Base-by-base conservation (phyloP, 192 early-diverging fungal species). In the Dimargaris cristalligena region DNA sequence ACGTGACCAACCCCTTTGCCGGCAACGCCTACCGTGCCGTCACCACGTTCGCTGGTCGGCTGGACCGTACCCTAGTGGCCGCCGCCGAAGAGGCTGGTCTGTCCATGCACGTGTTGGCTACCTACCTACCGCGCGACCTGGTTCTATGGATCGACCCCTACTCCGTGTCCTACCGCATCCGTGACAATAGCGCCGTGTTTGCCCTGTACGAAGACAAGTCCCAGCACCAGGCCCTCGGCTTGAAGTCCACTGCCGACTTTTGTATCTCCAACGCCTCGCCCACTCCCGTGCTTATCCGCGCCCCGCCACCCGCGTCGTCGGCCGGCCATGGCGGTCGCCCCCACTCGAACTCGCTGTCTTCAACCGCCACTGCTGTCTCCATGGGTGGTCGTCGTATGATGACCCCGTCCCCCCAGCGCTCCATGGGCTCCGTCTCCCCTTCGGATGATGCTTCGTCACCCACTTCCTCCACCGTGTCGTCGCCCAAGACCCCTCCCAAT, bases 21-120 rank as follows among this genome's bases (percentile, higher is more conserved):
- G 88, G 88, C 54, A 88, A 85, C 65, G 88, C 72, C 26, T 90
- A 84, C 73, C 72, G 88, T 69, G 80, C 86, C 25, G 74, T 90
- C 60, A 78, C 82, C 41, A 82, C 80, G 62, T 86, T 82, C 70
- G 77, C 74, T 54, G 78, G 78, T 30, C 64, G 71, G 34, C 70
- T 86, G 20, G 88, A 90, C 68, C 62, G 74, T 18, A 61, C 76
- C 23, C 59, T 90, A 11, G 64, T 74, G 38, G 60, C 61, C 66
- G 84, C 84, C 26, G 82, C 80, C 25, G 26, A 69, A 41, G 66
- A 68, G 23, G 69, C 76, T 4, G 60, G 50, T 22, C 62, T 84
- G 28, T 48, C 75, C 1, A 60, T 78, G 1, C 65, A 63, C 20
- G 44, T 77, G 20, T 62, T 86, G 20, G 75, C 78, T 56, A 61